Evolutionary conservation across 345 rosid species (phyloP).

Genomic region (Nephelium lappaceum): DNA sequence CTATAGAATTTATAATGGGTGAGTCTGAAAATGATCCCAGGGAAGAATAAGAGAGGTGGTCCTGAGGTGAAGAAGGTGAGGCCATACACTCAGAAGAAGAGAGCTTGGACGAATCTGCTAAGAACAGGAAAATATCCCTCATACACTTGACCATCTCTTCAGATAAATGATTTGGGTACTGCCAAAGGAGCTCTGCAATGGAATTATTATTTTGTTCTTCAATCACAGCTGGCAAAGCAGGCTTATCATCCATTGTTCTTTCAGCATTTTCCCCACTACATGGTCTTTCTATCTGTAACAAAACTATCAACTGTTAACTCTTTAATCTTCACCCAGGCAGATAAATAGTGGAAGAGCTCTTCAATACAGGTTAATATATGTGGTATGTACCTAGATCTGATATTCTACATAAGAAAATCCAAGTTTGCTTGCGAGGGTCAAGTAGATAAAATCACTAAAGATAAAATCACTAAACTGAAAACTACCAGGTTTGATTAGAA

Average conservation of each 20-base stretch:
- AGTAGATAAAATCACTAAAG: neutral
- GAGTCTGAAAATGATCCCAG: slow-evolving; percentile 46
- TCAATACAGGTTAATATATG: neutral
- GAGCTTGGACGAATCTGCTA: slow-evolving; percentile 53
- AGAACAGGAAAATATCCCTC: slow-evolving; percentile 62
- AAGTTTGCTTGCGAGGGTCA: neutral
- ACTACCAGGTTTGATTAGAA: neutral
- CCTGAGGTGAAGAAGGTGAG: slow-evolving; percentile 44
- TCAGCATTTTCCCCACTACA: slow-evolving; percentile 31
- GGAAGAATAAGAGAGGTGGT: slow-evolving; percentile 44
- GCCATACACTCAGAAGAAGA: slow-evolving; percentile 36
- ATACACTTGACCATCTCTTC: slow-evolving; percentile 72
- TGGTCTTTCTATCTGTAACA: slow-evolving; percentile 39
- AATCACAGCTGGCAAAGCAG: slow-evolving; percentile 18
- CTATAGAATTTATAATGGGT: slow-evolving; percentile 32
- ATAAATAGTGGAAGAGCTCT: slow-evolving; percentile 2
- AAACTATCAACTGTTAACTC: slow-evolving; percentile 5
- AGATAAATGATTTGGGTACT: slow-evolving; percentile 55
- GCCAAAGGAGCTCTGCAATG: slow-evolving; percentile 48
- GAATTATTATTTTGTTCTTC: slow-evolving; percentile 22
- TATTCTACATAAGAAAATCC: neutral
- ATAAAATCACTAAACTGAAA: neutral
- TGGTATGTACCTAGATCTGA: neutral
- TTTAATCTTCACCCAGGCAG: neutral
- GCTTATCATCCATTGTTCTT: slow-evolving; percentile 24